These are phyloP conservation scores for Mrakia blollopis DNA, from an alignment of 768 basidiomycete species.

Conservation along the genomic window DNA sequence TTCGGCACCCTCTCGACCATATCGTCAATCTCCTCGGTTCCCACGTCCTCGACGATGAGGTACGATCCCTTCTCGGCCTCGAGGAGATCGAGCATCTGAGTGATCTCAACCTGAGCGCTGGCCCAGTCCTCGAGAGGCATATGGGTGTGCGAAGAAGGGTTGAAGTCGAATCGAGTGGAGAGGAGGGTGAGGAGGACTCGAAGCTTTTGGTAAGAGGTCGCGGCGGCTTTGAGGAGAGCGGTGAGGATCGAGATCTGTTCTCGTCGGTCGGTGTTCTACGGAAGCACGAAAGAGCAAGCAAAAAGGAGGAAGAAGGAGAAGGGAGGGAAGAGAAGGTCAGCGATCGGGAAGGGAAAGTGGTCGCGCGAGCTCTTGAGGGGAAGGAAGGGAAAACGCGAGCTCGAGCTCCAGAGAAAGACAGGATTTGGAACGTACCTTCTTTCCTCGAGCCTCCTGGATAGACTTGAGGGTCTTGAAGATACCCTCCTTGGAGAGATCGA, in stretches of 20 bases:
- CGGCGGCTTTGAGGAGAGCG: conserved; percentile 75
- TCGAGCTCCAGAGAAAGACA: no score
- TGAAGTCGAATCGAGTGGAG: conserved; percentile 95
- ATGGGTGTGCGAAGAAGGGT: conserved; percentile 72
- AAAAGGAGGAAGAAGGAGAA: conserved; percentile 9
- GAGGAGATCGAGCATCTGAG: conserved; percentile 76
- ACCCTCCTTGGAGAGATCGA: conserved; percentile 64
- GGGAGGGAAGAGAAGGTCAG: no score
- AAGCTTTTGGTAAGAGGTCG: conserved; percentile 80
- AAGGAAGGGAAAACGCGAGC: no score
- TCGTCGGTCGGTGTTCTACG: conserved; percentile 95
- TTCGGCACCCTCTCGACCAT: conserved; percentile 49
- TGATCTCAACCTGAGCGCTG: conserved; percentile 77
- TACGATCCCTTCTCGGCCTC: conserved; percentile 54
- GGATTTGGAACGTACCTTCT: conserved; percentile 61
- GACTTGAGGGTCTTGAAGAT: conserved; percentile 89
- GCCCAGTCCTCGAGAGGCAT: conserved; percentile 93
- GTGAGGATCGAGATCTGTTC: conserved; percentile 92
- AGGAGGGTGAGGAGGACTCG: conserved; percentile 89
- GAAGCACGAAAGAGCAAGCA: no score
- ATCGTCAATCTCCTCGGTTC: conserved; percentile 75
- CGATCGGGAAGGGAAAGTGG: no score
- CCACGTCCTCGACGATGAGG: conserved; percentile 75
- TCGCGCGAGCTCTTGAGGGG: no score
- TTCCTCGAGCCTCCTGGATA: conserved; percentile 89